These are phyloP conservation scores for Yarrowia sp. DNA, from an alignment of 805 yeast genomes.

Conservation along the genomic window DNA sequence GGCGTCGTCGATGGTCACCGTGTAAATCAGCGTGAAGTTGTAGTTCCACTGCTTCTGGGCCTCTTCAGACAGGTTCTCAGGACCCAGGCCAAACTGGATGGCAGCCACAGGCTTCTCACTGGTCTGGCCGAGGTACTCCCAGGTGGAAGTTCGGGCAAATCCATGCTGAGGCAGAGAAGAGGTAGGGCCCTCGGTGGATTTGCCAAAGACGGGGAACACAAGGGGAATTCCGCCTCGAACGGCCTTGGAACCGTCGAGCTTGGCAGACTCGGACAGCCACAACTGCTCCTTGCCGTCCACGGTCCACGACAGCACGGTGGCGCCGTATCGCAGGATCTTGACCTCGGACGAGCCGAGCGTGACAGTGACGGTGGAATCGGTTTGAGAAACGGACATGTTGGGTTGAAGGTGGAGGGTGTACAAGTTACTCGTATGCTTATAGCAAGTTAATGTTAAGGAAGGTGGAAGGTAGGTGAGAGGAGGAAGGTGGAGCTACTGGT, in stretches of 20 bases:
- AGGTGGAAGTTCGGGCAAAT: constrained; percentile 84
- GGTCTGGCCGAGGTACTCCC: constrained; percentile 95
- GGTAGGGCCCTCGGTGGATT: constrained; percentile 63
- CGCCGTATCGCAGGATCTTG: constrained; percentile 84
- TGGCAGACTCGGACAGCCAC: constrained; percentile 70
- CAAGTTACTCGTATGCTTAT: neutral
- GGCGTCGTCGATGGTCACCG: constrained; percentile 66
- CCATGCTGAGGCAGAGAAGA: constrained; percentile 92
- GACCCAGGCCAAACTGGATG: constrained; percentile 89
- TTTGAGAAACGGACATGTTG: constrained; percentile 72
- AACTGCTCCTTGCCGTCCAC: constrained; percentile 76
- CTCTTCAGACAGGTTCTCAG: constrained; percentile 76
- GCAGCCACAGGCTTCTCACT: constrained; percentile 67
- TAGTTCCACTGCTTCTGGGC: constrained; percentile 63
- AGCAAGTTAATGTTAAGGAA: neutral
- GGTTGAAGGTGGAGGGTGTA: neutral
- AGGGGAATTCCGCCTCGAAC: constrained; percentile 98
- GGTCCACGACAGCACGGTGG: constrained; percentile 85
- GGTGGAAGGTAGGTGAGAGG: too few relatives aligned
- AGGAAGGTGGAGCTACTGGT: too few relatives aligned
- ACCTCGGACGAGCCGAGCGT: constrained; percentile 65
- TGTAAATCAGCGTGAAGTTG: constrained; percentile 79
- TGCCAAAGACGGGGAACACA: constrained; percentile 90
- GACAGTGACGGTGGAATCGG: constrained; percentile 66
- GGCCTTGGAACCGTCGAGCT: constrained; percentile 88